These are phyloP conservation scores for Acer negundo DNA, from an alignment of 345 rosid species.

Conservation along the genomic window DNA sequence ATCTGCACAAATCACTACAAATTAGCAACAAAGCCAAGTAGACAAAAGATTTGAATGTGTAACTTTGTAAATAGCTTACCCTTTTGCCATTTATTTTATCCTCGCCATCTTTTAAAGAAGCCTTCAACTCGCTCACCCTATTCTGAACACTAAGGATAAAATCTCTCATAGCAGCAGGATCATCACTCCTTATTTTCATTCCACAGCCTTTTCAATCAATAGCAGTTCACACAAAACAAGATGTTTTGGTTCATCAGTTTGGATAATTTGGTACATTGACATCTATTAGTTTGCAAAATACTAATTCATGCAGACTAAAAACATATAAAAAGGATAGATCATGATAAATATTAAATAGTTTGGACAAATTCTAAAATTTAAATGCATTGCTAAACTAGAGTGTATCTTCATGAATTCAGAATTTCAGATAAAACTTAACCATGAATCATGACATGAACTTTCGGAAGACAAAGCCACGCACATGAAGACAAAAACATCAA, in stretches of 20 bases:
- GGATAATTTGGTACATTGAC: background rate
- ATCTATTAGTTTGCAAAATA: background rate
- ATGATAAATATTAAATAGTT: slow-evolving; percentile 7
- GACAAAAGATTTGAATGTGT: slow-evolving; percentile 4
- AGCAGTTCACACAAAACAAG: slow-evolving; percentile 1
- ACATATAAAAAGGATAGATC: background rate
- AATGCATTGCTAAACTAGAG: slow-evolving; percentile 4
- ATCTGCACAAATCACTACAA: slow-evolving; percentile 48
- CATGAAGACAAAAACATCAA: background rate
- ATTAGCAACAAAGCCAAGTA: slow-evolving; percentile 6
- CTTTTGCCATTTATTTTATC: slow-evolving; percentile 51
- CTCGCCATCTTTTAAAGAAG: slow-evolving; percentile 43
- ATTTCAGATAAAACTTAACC: background rate
- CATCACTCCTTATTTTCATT: slow-evolving; percentile 87
- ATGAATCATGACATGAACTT: background rate
- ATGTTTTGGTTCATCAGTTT: background rate
- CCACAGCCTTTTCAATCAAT: slow-evolving; percentile 72
- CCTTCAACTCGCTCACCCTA: slow-evolving; percentile 72
- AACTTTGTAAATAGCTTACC: slow-evolving; percentile 37
- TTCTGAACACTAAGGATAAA: slow-evolving; percentile 76
- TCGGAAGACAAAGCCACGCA: background rate
- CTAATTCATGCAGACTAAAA: background rate
- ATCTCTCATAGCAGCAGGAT: slow-evolving; percentile 84
- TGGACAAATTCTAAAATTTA: background rate
- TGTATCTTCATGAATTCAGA: background rate